These are phyloP conservation scores for Ustulina deusta DNA, from an alignment of 2,329 filamentous ascomycete genomes.

Conservation along the genomic window DNA sequence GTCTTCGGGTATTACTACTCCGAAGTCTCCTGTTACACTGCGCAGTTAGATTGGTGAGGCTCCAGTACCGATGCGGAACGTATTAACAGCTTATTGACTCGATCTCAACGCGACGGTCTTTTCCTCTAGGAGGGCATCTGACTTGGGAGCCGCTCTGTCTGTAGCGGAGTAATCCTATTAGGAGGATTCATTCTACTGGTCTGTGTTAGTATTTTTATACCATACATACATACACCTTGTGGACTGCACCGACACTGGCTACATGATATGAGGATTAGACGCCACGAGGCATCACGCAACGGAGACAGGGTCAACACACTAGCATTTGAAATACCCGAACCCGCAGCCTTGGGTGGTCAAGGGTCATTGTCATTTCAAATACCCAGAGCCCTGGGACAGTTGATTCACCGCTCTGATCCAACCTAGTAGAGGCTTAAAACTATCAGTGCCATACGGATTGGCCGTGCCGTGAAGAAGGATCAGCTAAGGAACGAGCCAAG, in stretches of 20 bases:
- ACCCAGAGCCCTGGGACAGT: conserved; percentile 33
- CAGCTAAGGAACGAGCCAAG: not conserved
- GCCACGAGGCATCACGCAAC: conserved; percentile 1
- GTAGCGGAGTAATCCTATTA: conserved; percentile 12
- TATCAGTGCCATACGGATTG: not conserved
- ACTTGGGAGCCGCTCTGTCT: not conserved
- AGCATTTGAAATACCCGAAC: conserved; percentile 38
- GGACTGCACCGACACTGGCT: conserved; percentile 8
- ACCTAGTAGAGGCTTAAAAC: conserved; percentile 25
- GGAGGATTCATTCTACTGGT: not conserved
- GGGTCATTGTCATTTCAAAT: conserved; percentile 38
- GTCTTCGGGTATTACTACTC: conserved; percentile 35
- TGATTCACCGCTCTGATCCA: conserved; percentile 31
- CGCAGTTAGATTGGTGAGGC: conserved; percentile 20
- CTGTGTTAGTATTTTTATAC: too few relatives aligned
- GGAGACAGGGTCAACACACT: conserved; percentile 17
- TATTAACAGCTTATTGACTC: not conserved
- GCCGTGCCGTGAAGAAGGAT: conserved; percentile 3
- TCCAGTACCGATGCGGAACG: conserved; percentile 8
- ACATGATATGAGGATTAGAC: conserved; percentile 20
- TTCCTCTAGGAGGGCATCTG: too few relatives aligned
- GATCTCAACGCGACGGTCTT: not conserved
- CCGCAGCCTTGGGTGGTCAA: conserved; percentile 36
- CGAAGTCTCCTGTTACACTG: conserved; percentile 29
- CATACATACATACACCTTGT: too few relatives aligned